These are phyloP conservation scores for Pyrenophora tritici-repentis DNA, from an alignment of 2,329 filamentous ascomycete species.

Conservation along the genomic window DNA sequence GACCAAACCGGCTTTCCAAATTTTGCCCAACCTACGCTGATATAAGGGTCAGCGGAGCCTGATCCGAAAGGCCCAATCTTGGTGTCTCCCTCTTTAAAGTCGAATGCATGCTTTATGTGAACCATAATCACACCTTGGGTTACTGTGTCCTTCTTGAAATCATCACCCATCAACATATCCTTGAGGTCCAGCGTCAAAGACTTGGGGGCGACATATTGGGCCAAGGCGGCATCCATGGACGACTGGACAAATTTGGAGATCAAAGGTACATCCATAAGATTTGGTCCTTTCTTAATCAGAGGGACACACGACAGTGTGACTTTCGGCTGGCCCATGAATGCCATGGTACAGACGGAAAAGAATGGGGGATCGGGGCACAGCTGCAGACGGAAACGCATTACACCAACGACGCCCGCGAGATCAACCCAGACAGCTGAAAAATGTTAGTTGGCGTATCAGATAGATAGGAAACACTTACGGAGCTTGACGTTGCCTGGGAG, in stretches of 20 bases:
- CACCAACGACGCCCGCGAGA: conserved; percentile 72
- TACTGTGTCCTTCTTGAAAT: conserved; percentile 76
- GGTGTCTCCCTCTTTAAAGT: conserved; percentile 73
- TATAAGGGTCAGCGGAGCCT: conserved; percentile 71
- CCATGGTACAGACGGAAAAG: conserved; percentile 74
- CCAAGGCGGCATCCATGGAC: conserved; percentile 72
- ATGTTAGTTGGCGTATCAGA: conserved; percentile 18
- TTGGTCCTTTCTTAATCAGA: conserved; percentile 69
- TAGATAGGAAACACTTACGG: conserved; percentile 42
- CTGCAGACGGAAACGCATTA: conserved; percentile 70
- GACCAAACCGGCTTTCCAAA: conserved; percentile 72
- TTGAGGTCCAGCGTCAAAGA: conserved; percentile 74
- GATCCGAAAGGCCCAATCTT: conserved; percentile 60
- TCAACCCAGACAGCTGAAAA: conserved; percentile 72
- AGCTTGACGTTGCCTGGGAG: conserved; percentile 61
- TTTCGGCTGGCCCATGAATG: conserved; percentile 75
- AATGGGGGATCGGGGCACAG: conserved; percentile 78
- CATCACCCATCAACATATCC: conserved; percentile 76
- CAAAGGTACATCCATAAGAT: conserved; percentile 75
- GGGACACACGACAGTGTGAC: conserved; percentile 73
- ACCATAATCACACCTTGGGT: conserved; percentile 69
- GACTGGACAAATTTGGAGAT: conserved; percentile 77
- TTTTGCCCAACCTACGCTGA: conserved; percentile 76
- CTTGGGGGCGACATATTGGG: conserved; percentile 77
- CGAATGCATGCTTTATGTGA: conserved; percentile 68